Conservation (phyloP, 345 rosid species). For the Chamaenerion angustifolium region DNA sequence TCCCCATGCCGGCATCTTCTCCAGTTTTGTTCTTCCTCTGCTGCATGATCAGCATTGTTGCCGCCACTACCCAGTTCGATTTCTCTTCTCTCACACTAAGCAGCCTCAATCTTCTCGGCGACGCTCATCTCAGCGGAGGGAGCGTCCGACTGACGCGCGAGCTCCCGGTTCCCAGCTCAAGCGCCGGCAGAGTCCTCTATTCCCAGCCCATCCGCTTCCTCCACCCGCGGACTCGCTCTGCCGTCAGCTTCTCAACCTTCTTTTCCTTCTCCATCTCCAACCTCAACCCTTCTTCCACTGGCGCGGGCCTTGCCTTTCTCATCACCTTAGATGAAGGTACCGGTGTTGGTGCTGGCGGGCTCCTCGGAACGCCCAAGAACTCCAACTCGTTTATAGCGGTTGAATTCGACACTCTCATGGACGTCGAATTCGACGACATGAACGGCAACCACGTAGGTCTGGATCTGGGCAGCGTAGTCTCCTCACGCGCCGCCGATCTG, state of each 20-base stretch:
- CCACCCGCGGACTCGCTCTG: constrained; percentile 8
- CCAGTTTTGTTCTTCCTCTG: too few species aligned
- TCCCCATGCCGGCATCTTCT: too few species aligned
- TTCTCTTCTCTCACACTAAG: too few species aligned
- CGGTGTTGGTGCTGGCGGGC: too few species aligned
- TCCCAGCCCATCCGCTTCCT: constrained; percentile 26
- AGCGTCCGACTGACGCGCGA: constrained; percentile 22
- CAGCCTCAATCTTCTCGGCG: too few species aligned
- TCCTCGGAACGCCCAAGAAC: too few species aligned
- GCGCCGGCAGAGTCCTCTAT: constrained; percentile 23
- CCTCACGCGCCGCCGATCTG: too few species aligned
- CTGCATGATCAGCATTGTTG: too few species aligned
- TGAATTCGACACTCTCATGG: constrained; percentile 28
- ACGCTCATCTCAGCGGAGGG: too few species aligned
- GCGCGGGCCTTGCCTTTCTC: constrained; percentile 9
- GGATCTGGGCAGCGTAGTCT: constrained; percentile 12
- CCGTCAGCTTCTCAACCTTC: constrained; percentile 21
- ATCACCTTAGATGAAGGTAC: neutral
- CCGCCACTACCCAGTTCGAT: too few species aligned
- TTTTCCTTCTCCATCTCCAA: constrained; percentile 23
- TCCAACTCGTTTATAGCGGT: constrained; percentile 14
- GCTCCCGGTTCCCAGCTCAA: constrained; percentile 27
- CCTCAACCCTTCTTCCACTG: constrained; percentile 27
- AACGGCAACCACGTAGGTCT: constrained; percentile 26
- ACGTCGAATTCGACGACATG: constrained; percentile 20